phyloP scores from a whole-genome alignment of 2,329 filamentous ascomycete genomes.

The Fusarium anthophilum region DNA sequence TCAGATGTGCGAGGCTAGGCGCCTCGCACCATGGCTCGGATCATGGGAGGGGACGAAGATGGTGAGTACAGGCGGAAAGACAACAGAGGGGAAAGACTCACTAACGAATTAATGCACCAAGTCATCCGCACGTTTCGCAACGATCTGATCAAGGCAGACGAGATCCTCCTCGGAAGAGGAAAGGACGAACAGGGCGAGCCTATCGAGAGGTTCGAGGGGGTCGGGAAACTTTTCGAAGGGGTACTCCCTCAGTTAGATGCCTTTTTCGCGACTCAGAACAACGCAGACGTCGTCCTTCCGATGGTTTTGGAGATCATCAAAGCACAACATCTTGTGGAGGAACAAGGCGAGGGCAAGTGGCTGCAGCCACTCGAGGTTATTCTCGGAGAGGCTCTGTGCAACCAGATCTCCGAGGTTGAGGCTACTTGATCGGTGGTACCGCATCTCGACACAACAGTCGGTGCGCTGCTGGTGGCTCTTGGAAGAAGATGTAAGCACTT shows the following conservation, averaged over 20 bases:
- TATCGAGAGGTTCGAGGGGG: not conserved
- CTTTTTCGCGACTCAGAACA: not conserved
- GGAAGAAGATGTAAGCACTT: not conserved
- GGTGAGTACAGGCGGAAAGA: not conserved
- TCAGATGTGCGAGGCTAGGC: not conserved
- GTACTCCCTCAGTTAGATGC: rapidly evolving
- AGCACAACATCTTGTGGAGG: not conserved
- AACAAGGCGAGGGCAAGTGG: not conserved
- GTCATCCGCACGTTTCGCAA: not conserved
- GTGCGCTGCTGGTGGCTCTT: not conserved
- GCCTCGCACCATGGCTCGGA: not conserved
- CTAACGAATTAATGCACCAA: not conserved
- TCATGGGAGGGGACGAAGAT: not conserved
- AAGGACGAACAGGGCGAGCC: not conserved
- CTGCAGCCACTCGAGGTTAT: not conserved
- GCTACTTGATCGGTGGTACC: not conserved
- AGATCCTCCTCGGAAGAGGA: not conserved
- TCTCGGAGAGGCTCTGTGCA: rapidly evolving
- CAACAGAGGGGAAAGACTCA: not conserved
- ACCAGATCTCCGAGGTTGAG: not conserved
- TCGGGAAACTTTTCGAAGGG: not conserved
- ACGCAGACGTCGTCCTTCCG: rapidly evolving
- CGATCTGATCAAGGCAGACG: rapidly evolving
- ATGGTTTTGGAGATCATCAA: not conserved
- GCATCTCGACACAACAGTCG: not conserved